Percentiles rank a stretch among this genome's conserved stretches.
phyloP scores from a whole-genome alignment of 352 stramenopile species.

The Phytopythium helicoides region DNA sequence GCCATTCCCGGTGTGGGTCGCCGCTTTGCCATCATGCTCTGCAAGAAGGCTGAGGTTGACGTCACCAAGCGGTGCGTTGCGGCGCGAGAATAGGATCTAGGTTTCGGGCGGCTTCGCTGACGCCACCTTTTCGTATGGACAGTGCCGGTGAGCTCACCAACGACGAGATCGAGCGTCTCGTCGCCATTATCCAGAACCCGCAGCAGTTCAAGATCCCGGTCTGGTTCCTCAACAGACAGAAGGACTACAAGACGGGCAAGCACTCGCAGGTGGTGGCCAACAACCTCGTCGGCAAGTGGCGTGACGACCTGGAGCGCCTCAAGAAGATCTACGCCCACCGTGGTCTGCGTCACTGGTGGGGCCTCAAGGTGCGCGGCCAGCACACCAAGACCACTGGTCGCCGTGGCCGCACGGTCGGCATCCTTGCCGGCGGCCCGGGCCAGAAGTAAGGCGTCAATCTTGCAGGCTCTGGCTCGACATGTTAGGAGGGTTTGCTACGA shows the following conservation, averaged over 20 bases:
- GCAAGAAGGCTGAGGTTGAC: constrained; percentile 99
- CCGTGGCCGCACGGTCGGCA: constrained; percentile 81
- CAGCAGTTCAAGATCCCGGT: constrained; percentile 99
- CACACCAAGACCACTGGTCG: constrained; percentile 99
- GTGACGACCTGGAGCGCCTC: constrained; percentile 98
- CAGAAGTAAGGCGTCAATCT: constrained; percentile 62
- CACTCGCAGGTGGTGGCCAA: constrained; percentile 98
- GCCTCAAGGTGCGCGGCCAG: constrained; percentile 98
- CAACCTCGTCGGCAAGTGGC: constrained; percentile 98
- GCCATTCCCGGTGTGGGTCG: constrained; percentile 84
- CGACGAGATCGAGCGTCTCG: constrained; percentile 99
- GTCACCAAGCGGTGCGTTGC: constrained; percentile 92
- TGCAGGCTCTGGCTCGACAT: constrained; percentile 4
- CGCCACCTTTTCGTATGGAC: background rate
- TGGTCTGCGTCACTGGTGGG: constrained; percentile 99
- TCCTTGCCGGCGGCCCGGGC: constrained; percentile 41
- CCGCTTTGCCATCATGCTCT: constrained; percentile 93
- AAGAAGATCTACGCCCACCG: constrained; percentile 99
- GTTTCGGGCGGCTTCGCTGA: too few relatives aligned
- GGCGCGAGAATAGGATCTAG: background rate
- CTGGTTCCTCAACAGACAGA: constrained; percentile 99
- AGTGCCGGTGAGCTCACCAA: constrained; percentile 97
- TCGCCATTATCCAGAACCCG: constrained; percentile 99
- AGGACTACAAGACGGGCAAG: constrained; percentile 99
- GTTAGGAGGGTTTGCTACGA: constrained; percentile 8